A percentile compares a stretch with the other conserved stretches of the same genome.
Evolutionary conservation across 2,329 filamentous ascomycete genomes (phyloP).

Genomic region (Aspergillus versicolor): DNA sequence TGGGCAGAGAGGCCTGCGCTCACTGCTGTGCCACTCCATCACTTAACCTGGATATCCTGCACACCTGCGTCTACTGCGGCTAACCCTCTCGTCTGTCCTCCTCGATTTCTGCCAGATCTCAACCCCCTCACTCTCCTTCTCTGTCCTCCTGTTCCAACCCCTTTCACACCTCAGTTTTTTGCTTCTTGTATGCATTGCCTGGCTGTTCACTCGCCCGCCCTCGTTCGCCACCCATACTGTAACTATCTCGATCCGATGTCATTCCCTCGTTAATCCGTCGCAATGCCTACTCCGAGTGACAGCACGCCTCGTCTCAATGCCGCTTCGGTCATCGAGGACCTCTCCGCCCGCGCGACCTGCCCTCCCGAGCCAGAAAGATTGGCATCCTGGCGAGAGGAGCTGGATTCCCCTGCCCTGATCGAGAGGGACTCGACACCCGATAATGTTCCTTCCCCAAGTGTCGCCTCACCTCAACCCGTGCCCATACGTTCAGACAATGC

Average conservation of each 20-base stretch:
- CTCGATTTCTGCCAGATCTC: neutral
- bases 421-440: slow-evolving; percentile 26
- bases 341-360: slow-evolving; percentile 49
- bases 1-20: slow-evolving; percentile 19
- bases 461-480: slow-evolving; percentile 24
- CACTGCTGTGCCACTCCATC: slow-evolving; percentile 4
- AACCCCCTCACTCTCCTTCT: slow-evolving; percentile 13
- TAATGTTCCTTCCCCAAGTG: slow-evolving; percentile 27
- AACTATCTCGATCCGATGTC: slow-evolving; percentile 33
- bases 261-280: slow-evolving; percentile 37
- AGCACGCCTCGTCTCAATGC: slow-evolving; percentile 43
- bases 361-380: slow-evolving; percentile 47
- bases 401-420: slow-evolving; percentile 24
- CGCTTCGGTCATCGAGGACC: slow-evolving; percentile 44
- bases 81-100: slow-evolving; percentile 4
- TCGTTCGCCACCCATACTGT: slow-evolving; percentile 25
- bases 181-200: slow-evolving; percentile 9
- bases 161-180: slow-evolving; percentile 10
- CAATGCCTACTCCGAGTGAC: slow-evolving; percentile 53
- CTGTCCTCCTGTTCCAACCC: slow-evolving; percentile 7
- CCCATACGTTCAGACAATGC: slow-evolving; percentile 30
- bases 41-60: slow-evolving; percentile 2
- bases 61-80: slow-evolving; percentile 7
- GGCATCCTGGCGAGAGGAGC: slow-evolving; percentile 32
- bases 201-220: slow-evolving; percentile 16